Percentiles rank a stretch among this genome's conserved stretches.
Conservation (phyloP, 371 early-diverging fungal species). For the Capillidium rhysosporum region DNA sequence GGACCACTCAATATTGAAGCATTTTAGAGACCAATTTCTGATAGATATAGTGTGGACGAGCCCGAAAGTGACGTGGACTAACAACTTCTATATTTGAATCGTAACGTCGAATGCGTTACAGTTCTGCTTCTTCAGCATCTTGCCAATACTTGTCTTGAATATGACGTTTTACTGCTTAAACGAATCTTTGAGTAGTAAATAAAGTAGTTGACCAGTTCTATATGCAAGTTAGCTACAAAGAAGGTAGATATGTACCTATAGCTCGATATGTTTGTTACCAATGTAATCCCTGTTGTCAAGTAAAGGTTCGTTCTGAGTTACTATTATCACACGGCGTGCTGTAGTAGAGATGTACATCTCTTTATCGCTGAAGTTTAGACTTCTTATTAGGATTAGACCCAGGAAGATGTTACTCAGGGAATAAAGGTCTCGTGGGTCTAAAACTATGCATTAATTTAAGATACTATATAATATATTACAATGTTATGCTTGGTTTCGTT, state of each 20-base stretch:
- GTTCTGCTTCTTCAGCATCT: conserved; percentile 80
- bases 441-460: no score
- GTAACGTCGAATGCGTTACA: conserved; percentile 93
- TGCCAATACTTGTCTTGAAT: conserved; percentile 76
- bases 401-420: conserved; percentile 82
- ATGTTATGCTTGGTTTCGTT: conserved; percentile 10
- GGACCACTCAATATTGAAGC: conserved; percentile 99
- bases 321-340: conserved; percentile 90
- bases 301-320: conserved; percentile 54
- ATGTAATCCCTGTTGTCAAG: conserved; percentile 99
- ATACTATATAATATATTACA: no score
- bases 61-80: conserved; percentile 85
- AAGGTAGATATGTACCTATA: conserved; percentile 26
- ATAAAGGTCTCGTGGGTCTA: conserved; percentile 88
- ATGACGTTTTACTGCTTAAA: conserved; percentile 96
- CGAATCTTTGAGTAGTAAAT: conserved; percentile 98
- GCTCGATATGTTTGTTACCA: conserved; percentile 99
- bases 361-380: conserved; percentile 81
- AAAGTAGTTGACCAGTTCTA: conserved; percentile 94
- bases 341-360: conserved; percentile 92
- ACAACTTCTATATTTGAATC: conserved; percentile 66
- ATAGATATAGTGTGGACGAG: conserved; percentile 95
- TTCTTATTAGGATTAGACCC: conserved; percentile 88
- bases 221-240: conserved; percentile 2
- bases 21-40: conserved; percentile 99